A percentile compares a stretch with the other conserved stretches of the same genome.
phyloP scores from a whole-genome alignment of 2,329 filamentous ascomycete genomes.

The Penicillium capsulatum region DNA sequence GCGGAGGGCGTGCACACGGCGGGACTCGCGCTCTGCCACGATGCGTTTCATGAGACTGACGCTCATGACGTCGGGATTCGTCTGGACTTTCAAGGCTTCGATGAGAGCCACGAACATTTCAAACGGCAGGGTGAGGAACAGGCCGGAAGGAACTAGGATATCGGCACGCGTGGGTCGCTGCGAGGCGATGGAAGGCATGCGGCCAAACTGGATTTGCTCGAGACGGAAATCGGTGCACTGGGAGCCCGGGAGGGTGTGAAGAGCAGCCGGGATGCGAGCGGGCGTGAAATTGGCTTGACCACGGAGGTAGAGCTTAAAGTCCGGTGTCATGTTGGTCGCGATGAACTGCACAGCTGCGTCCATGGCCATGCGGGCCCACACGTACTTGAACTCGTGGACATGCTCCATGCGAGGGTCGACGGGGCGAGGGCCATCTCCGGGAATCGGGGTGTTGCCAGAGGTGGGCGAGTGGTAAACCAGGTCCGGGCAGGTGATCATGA shows the following conservation, averaged over 20 bases:
- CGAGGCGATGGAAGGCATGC: conserved; percentile 10
- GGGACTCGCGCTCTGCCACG: conserved; percentile 28
- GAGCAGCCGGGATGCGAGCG: conserved; percentile 24
- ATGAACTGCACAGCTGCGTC: conserved; percentile 25
- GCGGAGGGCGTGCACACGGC: conserved; percentile 23
- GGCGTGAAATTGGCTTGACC: conserved; percentile 23
- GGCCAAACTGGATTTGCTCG: conserved; percentile 23
- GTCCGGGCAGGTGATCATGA: conserved; percentile 15
- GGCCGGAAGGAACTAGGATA: conserved; percentile 21
- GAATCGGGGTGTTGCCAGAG: background rate
- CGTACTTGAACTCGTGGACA: conserved; percentile 10
- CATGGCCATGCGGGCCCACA: conserved; percentile 10
- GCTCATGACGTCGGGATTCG: background rate
- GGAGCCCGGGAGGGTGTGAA: conserved; percentile 13
- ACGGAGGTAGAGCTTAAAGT: conserved; percentile 24
- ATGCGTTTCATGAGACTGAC: conserved; percentile 19
- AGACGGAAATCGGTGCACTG: conserved; percentile 16
- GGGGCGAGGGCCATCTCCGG: background rate
- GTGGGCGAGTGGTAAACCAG: conserved; percentile 1
- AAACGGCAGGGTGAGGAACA: conserved; percentile 29
- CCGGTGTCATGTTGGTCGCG: conserved; percentile 13
- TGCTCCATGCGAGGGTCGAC: background rate
- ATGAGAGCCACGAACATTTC: conserved; percentile 10
- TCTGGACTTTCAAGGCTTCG: background rate
- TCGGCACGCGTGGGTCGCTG: conserved; percentile 11